These are phyloP conservation scores for Pseudogymnoascus sp. DNA, from an alignment of 2,329 filamentous ascomycete species.

Conservation along the genomic window DNA sequence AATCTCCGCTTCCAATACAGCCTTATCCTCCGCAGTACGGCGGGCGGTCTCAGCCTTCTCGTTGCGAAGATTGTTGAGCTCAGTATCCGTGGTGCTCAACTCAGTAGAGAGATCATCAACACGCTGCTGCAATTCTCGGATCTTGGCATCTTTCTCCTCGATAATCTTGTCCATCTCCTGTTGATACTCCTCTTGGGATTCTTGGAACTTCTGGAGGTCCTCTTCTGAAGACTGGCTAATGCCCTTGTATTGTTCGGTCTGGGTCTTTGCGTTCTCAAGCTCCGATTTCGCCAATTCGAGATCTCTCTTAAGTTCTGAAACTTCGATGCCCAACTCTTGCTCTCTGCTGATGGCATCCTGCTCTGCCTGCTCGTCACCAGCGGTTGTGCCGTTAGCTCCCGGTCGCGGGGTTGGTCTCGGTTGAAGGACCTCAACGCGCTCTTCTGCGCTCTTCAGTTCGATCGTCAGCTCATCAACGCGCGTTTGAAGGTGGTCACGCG, in stretches of 20 bases:
- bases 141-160: constrained; percentile 68
- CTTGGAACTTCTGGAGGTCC: constrained; percentile 69
- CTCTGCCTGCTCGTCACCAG: constrained; percentile 41
- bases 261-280: constrained; percentile 70
- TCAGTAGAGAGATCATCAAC: constrained; percentile 79
- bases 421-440: constrained; percentile 74
- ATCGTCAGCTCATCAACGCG: constrained; percentile 84
- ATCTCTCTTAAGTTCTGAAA: constrained; percentile 80
- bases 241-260: constrained; percentile 80
- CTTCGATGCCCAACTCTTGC: constrained; percentile 76
- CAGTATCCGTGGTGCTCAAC: constrained; percentile 71
- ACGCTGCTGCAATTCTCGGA: constrained; percentile 75
- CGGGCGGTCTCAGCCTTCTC: constrained; percentile 68
- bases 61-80: constrained; percentile 73
- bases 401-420: constrained; percentile 64
- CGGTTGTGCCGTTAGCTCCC: constrained; percentile 35
- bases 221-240: constrained; percentile 86
- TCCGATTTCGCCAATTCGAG: constrained; percentile 75
- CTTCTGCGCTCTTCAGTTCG: constrained; percentile 82
- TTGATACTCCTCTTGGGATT: constrained; percentile 79
- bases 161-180: constrained; percentile 74
- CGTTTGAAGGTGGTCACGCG: constrained; percentile 78
- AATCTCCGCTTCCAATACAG: constrained; percentile 70
- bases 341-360: constrained; percentile 57
- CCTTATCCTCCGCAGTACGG: constrained; percentile 75